Evolutionary conservation across 2,329 filamentous ascomycete genomes (phyloP).

Genomic region (Mycosphaerella sp.): DNA sequence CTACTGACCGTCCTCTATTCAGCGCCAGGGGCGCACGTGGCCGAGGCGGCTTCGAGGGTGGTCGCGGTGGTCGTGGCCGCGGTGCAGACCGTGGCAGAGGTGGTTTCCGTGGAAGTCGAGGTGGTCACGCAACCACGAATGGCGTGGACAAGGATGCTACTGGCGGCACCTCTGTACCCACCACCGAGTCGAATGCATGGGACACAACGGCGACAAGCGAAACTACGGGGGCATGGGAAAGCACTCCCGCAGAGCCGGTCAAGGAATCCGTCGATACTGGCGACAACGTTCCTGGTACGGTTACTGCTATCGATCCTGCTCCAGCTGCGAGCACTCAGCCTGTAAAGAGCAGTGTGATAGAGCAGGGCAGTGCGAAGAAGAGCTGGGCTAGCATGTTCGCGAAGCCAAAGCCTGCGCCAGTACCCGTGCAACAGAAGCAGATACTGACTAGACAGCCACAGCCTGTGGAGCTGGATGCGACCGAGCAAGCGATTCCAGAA

Average conservation of each 20-base stretch:
- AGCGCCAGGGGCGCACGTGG: conserved; percentile 38
- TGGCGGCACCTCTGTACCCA: conserved; percentile 53
- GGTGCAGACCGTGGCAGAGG: conserved; percentile 50
- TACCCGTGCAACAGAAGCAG: conserved; percentile 37
- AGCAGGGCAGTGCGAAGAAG: conserved; percentile 42
- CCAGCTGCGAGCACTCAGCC: conserved; percentile 32
- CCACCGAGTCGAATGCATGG: conserved; percentile 63
- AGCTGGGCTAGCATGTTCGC: conserved; percentile 52
- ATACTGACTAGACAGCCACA: conserved; percentile 20
- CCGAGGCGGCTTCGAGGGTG: conserved; percentile 44
- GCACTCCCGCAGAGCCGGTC: conserved; percentile 13
- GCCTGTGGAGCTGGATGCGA: conserved; percentile 31
- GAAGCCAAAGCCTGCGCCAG: conserved; percentile 44
- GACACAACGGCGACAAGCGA: conserved; percentile 41
- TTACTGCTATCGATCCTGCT: conserved; percentile 25
- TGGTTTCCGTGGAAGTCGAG: conserved; percentile 54
- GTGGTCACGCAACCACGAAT: conserved; percentile 53
- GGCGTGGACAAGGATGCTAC: conserved; percentile 56
- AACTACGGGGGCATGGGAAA: conserved; percentile 25
- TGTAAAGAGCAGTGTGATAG: conserved; percentile 32
- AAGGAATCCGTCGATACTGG: conserved; percentile 23
- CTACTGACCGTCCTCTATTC: conserved; percentile 45
- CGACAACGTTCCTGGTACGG: conserved; percentile 42
- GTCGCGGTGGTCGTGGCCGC: conserved; percentile 57
- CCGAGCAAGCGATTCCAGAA: conserved; percentile 26